phyloP scores from a whole-genome alignment of 2,329 filamentous ascomycete species.

The Aureobasidium sp. region DNA sequence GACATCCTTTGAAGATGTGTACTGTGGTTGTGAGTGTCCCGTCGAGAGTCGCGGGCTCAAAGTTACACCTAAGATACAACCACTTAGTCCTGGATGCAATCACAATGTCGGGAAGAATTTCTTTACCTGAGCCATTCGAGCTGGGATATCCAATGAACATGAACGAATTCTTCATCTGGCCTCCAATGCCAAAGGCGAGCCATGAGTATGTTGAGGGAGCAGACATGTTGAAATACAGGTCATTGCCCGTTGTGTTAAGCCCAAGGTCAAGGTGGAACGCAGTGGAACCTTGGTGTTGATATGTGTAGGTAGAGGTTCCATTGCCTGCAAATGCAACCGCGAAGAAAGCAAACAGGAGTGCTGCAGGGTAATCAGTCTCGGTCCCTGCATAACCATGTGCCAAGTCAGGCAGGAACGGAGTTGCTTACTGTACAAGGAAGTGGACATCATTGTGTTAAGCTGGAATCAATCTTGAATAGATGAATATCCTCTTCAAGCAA shows the following conservation, averaged over 20 bases:
- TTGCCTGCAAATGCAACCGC: not conserved
- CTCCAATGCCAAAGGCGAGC: constrained; percentile 37
- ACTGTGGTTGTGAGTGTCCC: constrained; percentile 28
- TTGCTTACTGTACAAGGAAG: not conserved
- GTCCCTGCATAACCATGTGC: not conserved
- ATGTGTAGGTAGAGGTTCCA: not conserved
- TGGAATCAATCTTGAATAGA: not conserved
- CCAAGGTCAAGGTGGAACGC: not conserved
- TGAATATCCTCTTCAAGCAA: not conserved
- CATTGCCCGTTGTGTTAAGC: constrained; percentile 9
- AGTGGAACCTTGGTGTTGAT: not conserved
- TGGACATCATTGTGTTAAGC: not conserved
- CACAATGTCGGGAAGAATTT: constrained; percentile 15
- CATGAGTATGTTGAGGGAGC: constrained; percentile 30
- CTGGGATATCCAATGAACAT: constrained; percentile 38
- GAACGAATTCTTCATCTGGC: constrained; percentile 32
- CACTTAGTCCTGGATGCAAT: not conserved
- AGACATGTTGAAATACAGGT: constrained; percentile 25
- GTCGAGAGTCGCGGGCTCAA: constrained; percentile 28
- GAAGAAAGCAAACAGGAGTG: not conserved
- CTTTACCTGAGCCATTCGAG: constrained; percentile 20
- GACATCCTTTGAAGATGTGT: constrained; percentile 22
- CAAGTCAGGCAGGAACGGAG: not conserved
- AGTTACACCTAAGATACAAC: constrained; percentile 24
- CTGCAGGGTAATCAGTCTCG: not conserved